These are phyloP conservation scores for Leccinum pellstonianum DNA, from an alignment of 768 basidiomycete species.

Conservation along the genomic window DNA sequence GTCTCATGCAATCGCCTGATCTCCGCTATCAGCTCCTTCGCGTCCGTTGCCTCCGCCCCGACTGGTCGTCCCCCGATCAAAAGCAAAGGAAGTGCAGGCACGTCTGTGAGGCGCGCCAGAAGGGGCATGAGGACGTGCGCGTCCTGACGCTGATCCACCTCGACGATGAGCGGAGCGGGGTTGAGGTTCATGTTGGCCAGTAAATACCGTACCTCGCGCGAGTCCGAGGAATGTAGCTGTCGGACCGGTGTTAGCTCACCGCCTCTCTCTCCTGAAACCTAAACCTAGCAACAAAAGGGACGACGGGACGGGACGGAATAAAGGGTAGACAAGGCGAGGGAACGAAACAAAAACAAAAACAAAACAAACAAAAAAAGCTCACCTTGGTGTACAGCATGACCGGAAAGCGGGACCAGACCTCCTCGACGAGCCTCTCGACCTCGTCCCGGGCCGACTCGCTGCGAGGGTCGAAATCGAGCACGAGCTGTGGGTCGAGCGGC, in stretches of 20 bases:
- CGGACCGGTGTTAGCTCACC: conserved; percentile 6
- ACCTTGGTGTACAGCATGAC: conserved; percentile 78
- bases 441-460: conserved; percentile 59
- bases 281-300: conserved; percentile 1
- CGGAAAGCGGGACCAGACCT: conserved; percentile 73
- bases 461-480: conserved; percentile 83
- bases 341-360: not conserved
- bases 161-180: conserved; percentile 65
- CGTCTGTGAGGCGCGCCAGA: conserved; percentile 56
- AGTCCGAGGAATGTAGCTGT: conserved; percentile 61
- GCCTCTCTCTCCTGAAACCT: not conserved
- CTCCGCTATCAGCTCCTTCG: conserved; percentile 37
- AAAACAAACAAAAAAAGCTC: conserved; percentile 3
- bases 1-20: conserved; percentile 49
- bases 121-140: conserved; percentile 60
- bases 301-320: not conserved
- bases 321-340: not conserved
- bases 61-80: conserved; percentile 64
- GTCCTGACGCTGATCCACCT: conserved; percentile 74
- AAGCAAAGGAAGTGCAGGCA: conserved; percentile 59
- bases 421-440: conserved; percentile 53
- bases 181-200: conserved; percentile 54
- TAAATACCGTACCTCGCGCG: conserved; percentile 64
- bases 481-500: conserved; percentile 76
- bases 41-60: conserved; percentile 33